Conservation (phyloP, 2,329 filamentous ascomycete genomes). For the Diaporthe vaccinii region DNA sequence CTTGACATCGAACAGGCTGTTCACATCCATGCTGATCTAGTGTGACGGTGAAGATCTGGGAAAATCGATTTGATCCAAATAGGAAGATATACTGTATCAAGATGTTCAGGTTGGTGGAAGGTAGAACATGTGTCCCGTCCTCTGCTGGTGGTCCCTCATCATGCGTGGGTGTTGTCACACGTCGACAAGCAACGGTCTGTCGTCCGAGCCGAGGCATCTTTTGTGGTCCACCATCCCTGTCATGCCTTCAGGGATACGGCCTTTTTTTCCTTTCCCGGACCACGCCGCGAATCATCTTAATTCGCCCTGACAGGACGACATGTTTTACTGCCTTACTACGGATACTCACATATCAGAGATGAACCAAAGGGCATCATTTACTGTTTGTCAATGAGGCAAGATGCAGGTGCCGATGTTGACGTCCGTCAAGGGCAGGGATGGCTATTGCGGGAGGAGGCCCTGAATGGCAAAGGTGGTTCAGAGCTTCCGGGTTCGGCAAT, state of each 20-base stretch:
- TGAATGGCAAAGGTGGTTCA: neutral
- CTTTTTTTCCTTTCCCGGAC: neutral
- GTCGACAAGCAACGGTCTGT: neutral
- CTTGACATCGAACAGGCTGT: constrained; percentile 71
- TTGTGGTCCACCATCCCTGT: constrained; percentile 21
- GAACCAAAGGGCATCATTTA: neutral
- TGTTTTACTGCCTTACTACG: neutral
- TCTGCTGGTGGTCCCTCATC: neutral
- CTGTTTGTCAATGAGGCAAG: too few species aligned
- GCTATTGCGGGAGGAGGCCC: neutral
- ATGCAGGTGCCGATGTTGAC: neutral
- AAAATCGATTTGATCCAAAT: fast-evolving
- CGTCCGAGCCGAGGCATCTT: constrained; percentile 25
- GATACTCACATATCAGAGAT: too few species aligned
- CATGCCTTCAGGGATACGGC: neutral
- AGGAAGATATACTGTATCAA: neutral
- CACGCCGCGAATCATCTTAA: neutral
- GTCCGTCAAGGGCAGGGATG: neutral
- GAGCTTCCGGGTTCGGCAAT: constrained; percentile 2
- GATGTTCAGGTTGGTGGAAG: neutral
- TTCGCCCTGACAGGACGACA: neutral
- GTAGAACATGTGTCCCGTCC: neutral
- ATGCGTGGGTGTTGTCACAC: neutral
- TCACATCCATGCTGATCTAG: constrained; percentile 59
- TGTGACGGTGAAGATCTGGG: neutral